These are phyloP conservation scores for Fusarium sp. DNA, from an alignment of 2,329 filamentous ascomycete species.

Conservation along the genomic window DNA sequence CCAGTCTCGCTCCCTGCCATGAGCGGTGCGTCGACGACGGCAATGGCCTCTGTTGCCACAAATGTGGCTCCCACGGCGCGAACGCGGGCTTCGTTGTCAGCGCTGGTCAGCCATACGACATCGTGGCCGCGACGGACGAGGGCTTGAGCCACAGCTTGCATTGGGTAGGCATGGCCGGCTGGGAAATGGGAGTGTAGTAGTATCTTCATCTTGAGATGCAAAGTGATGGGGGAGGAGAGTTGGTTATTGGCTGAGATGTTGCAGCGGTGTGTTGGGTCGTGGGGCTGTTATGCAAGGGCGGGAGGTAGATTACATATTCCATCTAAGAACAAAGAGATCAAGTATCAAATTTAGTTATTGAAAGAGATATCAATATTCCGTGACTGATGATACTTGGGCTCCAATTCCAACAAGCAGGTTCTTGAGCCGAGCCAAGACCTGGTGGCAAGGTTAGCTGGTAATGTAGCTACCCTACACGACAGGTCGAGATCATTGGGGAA, in stretches of 20 bases:
- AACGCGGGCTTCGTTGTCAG: conserved; percentile 49
- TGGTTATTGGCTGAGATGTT: background rate
- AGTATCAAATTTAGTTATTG: background rate
- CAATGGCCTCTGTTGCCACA: conserved; percentile 46
- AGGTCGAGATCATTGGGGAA: background rate
- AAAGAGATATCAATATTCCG: background rate
- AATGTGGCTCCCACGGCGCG: conserved; percentile 50
- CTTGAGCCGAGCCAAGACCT: accelerated
- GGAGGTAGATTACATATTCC: background rate
- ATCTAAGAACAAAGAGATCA: background rate
- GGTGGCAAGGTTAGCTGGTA: background rate
- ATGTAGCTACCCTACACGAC: background rate
- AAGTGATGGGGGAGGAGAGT: background rate
- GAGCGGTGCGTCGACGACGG: conserved; percentile 47
- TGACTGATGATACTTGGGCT: background rate
- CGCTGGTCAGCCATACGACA: conserved; percentile 53
- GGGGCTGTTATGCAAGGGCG: background rate
- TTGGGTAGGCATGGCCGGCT: conserved; percentile 53
- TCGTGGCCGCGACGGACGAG: conserved; percentile 52
- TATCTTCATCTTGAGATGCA: conserved; percentile 49
- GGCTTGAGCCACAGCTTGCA: conserved; percentile 53
- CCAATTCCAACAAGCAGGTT: background rate
- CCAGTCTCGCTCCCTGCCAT: conserved; percentile 44
- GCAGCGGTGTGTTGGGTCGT: conserved; percentile 11
- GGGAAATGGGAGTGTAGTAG: conserved; percentile 55